These are phyloP conservation scores for Mycena sanguinolenta DNA, from an alignment of 768 basidiomycete genomes.

Conservation along the genomic window DNA sequence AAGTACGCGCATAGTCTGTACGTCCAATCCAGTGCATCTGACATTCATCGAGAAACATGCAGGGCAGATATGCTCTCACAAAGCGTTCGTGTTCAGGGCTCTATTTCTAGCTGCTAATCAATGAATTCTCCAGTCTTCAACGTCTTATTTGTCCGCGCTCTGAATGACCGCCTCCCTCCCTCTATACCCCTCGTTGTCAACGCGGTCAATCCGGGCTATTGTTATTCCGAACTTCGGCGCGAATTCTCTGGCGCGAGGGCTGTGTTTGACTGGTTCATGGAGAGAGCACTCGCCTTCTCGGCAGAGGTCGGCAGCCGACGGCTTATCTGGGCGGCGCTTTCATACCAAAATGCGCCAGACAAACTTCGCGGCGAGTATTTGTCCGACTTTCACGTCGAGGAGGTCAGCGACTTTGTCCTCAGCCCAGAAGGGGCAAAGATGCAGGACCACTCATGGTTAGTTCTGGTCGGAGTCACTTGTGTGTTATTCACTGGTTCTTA, in stretches of 20 bases:
- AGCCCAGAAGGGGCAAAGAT: slow-evolving; percentile 35
- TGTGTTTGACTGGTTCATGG: slow-evolving; percentile 6
- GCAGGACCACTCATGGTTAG: slow-evolving; percentile 37
- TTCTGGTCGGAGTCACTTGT: background rate
- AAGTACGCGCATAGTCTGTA: background rate
- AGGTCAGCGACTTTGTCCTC: slow-evolving; percentile 40
- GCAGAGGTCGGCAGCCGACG: slow-evolving; percentile 42
- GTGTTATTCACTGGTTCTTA: background rate
- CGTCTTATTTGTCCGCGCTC: slow-evolving; percentile 37
- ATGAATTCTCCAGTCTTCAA: slow-evolving; percentile 33
- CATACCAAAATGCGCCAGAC: slow-evolving; percentile 4
- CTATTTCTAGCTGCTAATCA: background rate
- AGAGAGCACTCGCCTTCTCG: slow-evolving; percentile 29
- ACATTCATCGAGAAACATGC: slow-evolving; percentile 1
- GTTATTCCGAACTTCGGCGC: slow-evolving; percentile 36
- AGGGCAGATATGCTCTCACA: slow-evolving; percentile 6
- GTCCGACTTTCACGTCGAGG: slow-evolving; percentile 20
- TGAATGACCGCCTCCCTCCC: slow-evolving; percentile 26
- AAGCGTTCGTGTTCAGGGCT: slow-evolving; percentile 21
- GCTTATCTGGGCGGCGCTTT: slow-evolving; percentile 38
- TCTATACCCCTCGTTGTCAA: slow-evolving; percentile 31
- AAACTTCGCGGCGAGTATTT: slow-evolving; percentile 37
- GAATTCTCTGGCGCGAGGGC: background rate
- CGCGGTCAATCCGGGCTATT: slow-evolving; percentile 39
- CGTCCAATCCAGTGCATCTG: background rate